These are phyloP conservation scores for Sclerotinia sclerotiorum DNA, from an alignment of 2,329 filamentous ascomycete species.

Conservation along the genomic window DNA sequence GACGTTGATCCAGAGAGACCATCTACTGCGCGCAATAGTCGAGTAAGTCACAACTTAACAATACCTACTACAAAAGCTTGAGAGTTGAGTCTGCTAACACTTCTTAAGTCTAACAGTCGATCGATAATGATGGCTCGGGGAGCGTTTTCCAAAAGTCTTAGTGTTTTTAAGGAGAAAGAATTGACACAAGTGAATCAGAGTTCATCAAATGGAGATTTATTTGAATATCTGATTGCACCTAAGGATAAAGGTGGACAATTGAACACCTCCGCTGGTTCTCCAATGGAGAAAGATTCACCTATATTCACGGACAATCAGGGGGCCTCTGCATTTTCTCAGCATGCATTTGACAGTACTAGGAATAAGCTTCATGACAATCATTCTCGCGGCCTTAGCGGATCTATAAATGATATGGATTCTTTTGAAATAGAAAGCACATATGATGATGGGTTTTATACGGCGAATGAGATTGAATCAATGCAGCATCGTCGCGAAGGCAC, in stretches of 20 bases:
- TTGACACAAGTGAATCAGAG: background rate
- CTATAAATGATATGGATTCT: background rate
- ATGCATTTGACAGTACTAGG: background rate
- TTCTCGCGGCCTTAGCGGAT: background rate
- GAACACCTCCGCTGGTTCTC: no score
- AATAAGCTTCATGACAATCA: conserved; percentile 3
- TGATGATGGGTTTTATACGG: background rate
- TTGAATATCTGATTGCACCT: background rate
- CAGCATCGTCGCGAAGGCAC: background rate
- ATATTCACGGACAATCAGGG: background rate
- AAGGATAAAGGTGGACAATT: background rate
- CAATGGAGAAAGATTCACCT: background rate
- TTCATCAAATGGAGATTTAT: background rate
- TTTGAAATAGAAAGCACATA: conserved; percentile 1
- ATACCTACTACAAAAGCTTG: background rate
- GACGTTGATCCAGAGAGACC: background rate
- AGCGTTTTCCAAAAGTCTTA: background rate
- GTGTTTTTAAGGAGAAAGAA: background rate
- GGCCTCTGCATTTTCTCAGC: background rate
- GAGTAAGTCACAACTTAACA: conserved; percentile 7
- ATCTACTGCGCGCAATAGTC: background rate
- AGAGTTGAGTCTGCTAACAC: background rate
- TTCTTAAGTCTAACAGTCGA: conserved; percentile 1
- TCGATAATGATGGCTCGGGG: background rate
- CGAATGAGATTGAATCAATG: background rate